Conservation (phyloP, 345 rosid species). For the Leavenworthia alabamica region DNA sequence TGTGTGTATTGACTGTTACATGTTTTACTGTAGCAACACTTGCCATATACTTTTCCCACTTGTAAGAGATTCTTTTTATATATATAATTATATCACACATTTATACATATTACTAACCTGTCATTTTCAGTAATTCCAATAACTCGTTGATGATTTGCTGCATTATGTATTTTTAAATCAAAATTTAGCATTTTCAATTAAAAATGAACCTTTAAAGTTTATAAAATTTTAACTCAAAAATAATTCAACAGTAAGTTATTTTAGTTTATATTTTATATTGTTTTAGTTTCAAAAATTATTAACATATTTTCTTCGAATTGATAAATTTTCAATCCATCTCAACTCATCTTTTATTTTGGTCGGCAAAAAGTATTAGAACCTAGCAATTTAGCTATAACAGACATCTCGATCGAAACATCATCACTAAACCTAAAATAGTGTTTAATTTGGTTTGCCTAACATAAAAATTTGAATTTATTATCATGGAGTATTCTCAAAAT, state of each 20-base stretch:
- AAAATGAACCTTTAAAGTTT: not conserved
- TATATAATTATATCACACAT: too few species aligned
- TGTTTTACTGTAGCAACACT: slow-evolving; percentile 18
- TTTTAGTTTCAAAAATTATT: too few species aligned
- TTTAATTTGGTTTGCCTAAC: too few species aligned
- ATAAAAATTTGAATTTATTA: too few species aligned
- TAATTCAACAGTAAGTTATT: too few species aligned
- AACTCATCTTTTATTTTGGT: not conserved
- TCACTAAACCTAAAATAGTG: not conserved
- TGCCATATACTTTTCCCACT: slow-evolving; percentile 25
- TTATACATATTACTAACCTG: slow-evolving; percentile 9
- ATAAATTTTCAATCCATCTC: too few species aligned
- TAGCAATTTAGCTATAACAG: not conserved
- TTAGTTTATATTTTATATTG: too few species aligned
- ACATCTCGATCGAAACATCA: not conserved
- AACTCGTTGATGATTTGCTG: not conserved
- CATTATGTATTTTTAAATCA: not conserved
- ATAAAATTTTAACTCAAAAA: too few species aligned
- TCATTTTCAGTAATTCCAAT: not conserved
- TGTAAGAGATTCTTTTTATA: slow-evolving; percentile 21
- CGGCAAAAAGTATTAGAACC: not conserved
- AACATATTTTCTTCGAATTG: too few species aligned
- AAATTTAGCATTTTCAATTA: not conserved
- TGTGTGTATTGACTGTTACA: slow-evolving; percentile 13
- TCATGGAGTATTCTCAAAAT: not conserved